Evolutionary conservation across 345 rosid genomes (phyloP), one percentile per base, ranked within the genome.

Genomic region (Pelargonium nanum): DNA sequence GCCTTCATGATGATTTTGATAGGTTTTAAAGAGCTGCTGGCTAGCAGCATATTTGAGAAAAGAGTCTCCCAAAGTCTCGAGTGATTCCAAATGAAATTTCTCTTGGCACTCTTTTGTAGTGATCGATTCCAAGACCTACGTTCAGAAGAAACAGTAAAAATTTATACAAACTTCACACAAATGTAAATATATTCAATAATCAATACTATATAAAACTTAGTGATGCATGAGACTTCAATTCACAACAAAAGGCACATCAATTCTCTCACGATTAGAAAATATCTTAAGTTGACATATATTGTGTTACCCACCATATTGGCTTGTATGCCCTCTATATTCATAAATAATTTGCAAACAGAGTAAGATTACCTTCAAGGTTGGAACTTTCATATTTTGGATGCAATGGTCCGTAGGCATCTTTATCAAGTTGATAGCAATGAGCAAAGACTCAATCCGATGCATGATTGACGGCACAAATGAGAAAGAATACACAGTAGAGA

Each of bases 41-140:
- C 94, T 70, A 40, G 67, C 80, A 30, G 90, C 91, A 69, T 89
- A 93, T 68, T 93, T 93, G 6, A 93, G 81, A 65, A 93, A 89
- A 50, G 97, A 87, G 68, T 93, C 99, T 1, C 99, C 99, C 19
- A 93, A 89, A 26, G 97, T 86, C 79, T 87, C 97, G 21, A 93
- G 73, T 44, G 95, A 85, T 72, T 93, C 97, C 75, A 93, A 72
- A 77, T 87, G 81, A 58, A 84, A 89, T 52, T 69, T 70, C 71
- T 93, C 97, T 60, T 75, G 87, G 72, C 99, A 93, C 32, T 74
- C 75, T 55, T 85, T 93, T 0, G 97, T 75, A 1, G 99, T 93
- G 28, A 89, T 79, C 60, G 99, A 96, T 77, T 93, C 99, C 65
- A 93, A 74, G 64, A 89, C 76, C 97, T 87, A 69, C 64, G 50